Evolutionary conservation across 345 rosid genomes (phyloP), one percentile per base, ranked within the genome.

Genomic region (Punica granatum): DNA sequence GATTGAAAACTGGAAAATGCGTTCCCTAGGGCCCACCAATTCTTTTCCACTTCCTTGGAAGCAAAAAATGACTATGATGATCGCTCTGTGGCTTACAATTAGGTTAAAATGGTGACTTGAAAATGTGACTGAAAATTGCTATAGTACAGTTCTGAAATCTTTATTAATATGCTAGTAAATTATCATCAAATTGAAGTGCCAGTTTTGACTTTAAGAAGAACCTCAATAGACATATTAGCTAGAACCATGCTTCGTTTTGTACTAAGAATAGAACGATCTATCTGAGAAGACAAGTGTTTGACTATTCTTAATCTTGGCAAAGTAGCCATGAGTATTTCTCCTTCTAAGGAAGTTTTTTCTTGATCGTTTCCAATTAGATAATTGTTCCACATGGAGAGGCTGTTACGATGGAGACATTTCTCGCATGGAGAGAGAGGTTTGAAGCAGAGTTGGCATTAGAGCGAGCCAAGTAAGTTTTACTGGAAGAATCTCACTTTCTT

Each of bases 371-470:
- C 36, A 19, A 41, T 49, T 80, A 94, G 92, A 78, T 91, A 28
- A 83, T 91, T 79, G 71, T 94, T 54, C 99, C 99, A 43, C 99
- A 91, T 83, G 99, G 99, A 73, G 99, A 94, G 79, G 88, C 97
- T 76, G 99, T 94, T 68, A 91, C 98, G 6, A 72, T 90, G 70
- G 96, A 92, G 65, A 88, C 99, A 26, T 94, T 94, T 86, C 66
- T 88, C 72, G 96, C 86, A 3, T 91, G 99, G 99, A 88, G 99
- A 73, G 99, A 91, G 78, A 88, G 90, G 81, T 91, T 74, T 74
- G 98, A 94, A 75, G 99, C 97, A 72, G 99, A 92, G 83, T 80
- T 94, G 80, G 98, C 99, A 42, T 86, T 94, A 71, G 95, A 91
- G 77, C 84, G 89, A 74, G 99, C 99, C 78, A 94, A 94, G 99